Base-by-base conservation (phyloP, 2,329 filamentous ascomycete genomes). In the Pseudopyrenochaeta lycopersici region DNA sequence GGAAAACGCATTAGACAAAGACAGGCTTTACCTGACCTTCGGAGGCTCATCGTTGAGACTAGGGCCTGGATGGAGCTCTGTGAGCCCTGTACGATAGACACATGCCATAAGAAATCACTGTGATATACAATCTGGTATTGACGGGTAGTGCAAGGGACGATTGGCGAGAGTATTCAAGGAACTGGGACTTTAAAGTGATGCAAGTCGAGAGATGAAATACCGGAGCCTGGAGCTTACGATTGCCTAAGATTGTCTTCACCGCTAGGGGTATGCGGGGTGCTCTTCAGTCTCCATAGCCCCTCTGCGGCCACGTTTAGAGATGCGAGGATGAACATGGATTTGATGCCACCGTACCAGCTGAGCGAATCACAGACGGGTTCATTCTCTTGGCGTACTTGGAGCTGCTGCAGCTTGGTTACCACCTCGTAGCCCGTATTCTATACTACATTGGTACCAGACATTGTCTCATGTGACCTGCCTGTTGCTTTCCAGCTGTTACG, bases 81-180 rank as follows among this genome's bases (percentile, higher is more conserved):
- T 53, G 12, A 53, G 50, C 21, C 50, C 50, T 7, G 27, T 42
- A 6, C 35, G 27, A 31, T 53, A 36, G 27, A 53, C 50, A 11
- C 21, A 4, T n/a, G 27, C 38, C 49, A 52, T 52, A 33, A 31
- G 21, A 9, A 27, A 27, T 5, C 23, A 27, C 23, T 27, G 23
- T 9, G 9, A 27, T 27, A 9, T 27, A 27, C 4, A 9, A 4
- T 27, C 23, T 9, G 4, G 23, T 5, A 5, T 27, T 27, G 23
- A 9, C 4, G 9, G 23, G 23, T 9, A 9, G 23, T 27, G 9
- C 23, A 27, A 9, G 23, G 23, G 4, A 27, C 4, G 9, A 9
- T 27, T 27, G 23, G 9, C 23, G 23, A 27, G 23, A 5, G 23
- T 9, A 27, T 4, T 27, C 4, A 9, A 27, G 4, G 23, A n/a